A percentile compares a stretch with the other conserved stretches of the same genome.
phyloP scores from a whole-genome alignment of 495 filamentous ascomycete genomes.

The Trichoderma erinaceum region DNA sequence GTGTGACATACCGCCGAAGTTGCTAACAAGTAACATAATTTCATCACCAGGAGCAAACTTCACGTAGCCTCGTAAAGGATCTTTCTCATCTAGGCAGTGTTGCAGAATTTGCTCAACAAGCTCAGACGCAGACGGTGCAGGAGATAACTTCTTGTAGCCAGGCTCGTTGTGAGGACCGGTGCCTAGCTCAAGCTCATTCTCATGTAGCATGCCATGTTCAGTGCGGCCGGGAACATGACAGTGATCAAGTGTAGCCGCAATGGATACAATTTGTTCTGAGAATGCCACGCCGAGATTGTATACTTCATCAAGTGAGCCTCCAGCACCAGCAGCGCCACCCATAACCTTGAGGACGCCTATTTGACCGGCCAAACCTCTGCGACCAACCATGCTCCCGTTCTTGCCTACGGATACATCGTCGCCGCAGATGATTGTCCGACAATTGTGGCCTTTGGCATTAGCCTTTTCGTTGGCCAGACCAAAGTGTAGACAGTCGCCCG shows the following conservation, averaged over 20 bases:
- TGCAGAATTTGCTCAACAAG: slow-evolving; percentile 48
- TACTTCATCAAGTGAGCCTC: slow-evolving; percentile 50
- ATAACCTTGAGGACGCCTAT: slow-evolving; percentile 37
- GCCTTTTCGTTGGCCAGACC: slow-evolving; percentile 58
- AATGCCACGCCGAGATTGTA: slow-evolving; percentile 49
- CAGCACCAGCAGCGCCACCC: slow-evolving; percentile 34
- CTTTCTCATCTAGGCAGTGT: slow-evolving; percentile 49
- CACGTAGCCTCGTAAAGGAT: slow-evolving; percentile 53
- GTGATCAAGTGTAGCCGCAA: slow-evolving; percentile 55
- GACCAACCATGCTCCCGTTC: slow-evolving; percentile 47
- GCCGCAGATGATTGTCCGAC: slow-evolving; percentile 52
- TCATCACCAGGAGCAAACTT: slow-evolving; percentile 49
- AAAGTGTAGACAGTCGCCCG: slow-evolving; percentile 60
- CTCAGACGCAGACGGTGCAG: slow-evolving; percentile 47
- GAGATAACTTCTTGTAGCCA: slow-evolving; percentile 48
- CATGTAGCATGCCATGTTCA: slow-evolving; percentile 44
- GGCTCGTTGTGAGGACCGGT: slow-evolving; percentile 62
- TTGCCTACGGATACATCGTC: slow-evolving; percentile 59
- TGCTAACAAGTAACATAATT: slow-evolving; percentile 53
- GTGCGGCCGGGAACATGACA: slow-evolving; percentile 57
- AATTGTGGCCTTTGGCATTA: slow-evolving; percentile 46
- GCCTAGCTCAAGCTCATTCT: slow-evolving; percentile 49
- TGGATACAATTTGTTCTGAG: slow-evolving; percentile 50
- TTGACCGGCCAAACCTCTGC: slow-evolving; percentile 53
- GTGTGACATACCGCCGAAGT: slow-evolving; percentile 57